Evolutionary conservation across 1,284 basidiomycete species (phyloP), one percentile per base, ranked within the genome.

Genomic region (Chondrostereum purpureum): DNA sequence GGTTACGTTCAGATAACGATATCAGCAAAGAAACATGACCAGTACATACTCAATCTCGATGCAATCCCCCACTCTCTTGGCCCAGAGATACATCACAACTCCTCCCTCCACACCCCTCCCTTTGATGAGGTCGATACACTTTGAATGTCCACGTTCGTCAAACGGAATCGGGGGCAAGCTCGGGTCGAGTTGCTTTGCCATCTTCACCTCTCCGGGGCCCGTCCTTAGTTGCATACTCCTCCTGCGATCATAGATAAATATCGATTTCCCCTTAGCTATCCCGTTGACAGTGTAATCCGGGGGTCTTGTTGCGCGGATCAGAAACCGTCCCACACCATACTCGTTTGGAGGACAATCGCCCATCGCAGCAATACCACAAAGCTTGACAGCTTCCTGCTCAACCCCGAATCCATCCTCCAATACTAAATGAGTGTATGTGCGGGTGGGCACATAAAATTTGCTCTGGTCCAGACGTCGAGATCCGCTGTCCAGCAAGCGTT

Each of bases 361-460:
- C 11, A 35, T 38, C 6, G 20, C 19, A 5, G 41, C 35, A 1
- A 39, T 36, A 8, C 50, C 50, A 18, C 43, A 46, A 21, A 42
- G 39, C 41, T 47, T 46, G 41, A 49, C 22, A 3, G 50, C 50
- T 27, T 51, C 50, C 39, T 46, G 47, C 42, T 51, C 50, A 5
- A 51, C 37, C 8, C 48, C 40, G 38, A 49, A 51, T 4, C 50
- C 50, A 14, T 20, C 19, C 18, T 51, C 50, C 2, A 39, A 33
- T 14, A 51, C 39, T 21, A 46, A 46, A 17, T 49, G 37, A 10
- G 40, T 23, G 27, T 51, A 51, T 17, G 44, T 43, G 4, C 47
- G 44, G 5, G 48, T 45, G 20, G 48, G 36, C 8, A 50, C 35
- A 37, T 51, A 51, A 22, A 49, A 39, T 16, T 49, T 51, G 6